Evolutionary conservation across 2,329 filamentous ascomycete species (phyloP), one percentile per base, ranked within the genome.

Genomic region (Fusarium verticillioides): DNA sequence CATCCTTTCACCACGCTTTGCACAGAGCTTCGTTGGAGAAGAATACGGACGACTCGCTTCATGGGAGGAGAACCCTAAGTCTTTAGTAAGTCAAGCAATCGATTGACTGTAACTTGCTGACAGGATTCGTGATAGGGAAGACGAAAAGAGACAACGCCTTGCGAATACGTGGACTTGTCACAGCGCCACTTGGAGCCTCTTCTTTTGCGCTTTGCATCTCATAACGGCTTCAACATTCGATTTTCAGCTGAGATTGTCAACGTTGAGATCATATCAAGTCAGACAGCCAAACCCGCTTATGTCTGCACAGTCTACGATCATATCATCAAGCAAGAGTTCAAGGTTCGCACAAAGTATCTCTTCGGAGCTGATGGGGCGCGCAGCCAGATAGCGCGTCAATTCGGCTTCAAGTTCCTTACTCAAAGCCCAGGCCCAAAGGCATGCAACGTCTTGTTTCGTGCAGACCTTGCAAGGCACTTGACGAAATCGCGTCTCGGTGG

Each of bases 251-350:
- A 49, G 21, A 9, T 49, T 0, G 15, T 49, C 7, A n/a, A 30
- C 0, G 28, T n/a, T 15, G 28, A 49, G 4, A 12, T 1, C 3
- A 32, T 18, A 10, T 4, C 9, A 1, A 32, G 26, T 16, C 4
- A 16, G 2, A 0, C 13, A 1, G 5, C 26, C 1, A 3, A 30
- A 1, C 0, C 13, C 1, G 13, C 3, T 12, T 47, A 47, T 47
- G 5, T n/a, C 9, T 47, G 46, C 4, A 32, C 9, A 3, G 9
- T 32, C 1, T n/a, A 49, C 10, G 28, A 49, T 6, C 9, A 32
- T 4, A 49, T 49, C 10, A 2, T n/a, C 3, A 49, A 49, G 28
- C 46, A 18, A 32, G 46, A 49, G 16, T 49, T 49, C 12, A 49
- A 18, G 1, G 9, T 32, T 3, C 7, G 21, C 10, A n/a, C 46